Evolutionary conservation across 345 rosid genomes (phyloP).

Genomic region (Combretum micranthum): DNA sequence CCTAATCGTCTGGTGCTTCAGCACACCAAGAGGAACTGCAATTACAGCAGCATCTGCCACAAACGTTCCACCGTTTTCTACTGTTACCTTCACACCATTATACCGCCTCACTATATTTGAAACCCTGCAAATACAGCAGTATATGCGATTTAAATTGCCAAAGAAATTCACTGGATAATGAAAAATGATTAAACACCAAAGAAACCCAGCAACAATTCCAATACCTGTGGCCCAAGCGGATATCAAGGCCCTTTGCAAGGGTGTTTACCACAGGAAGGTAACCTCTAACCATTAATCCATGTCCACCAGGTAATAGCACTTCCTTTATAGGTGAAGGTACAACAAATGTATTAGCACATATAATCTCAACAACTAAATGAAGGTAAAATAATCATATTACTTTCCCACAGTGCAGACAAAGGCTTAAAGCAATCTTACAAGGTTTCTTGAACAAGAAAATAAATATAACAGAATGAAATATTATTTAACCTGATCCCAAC

Average conservation of each 20-base stretch:
- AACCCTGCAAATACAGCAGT: conserved; percentile 38
- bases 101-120: conserved; percentile 54
- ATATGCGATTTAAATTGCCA: not conserved
- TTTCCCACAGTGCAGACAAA: not conserved
- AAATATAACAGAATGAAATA: not conserved
- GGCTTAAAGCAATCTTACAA: not conserved
- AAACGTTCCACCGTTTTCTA: conserved; percentile 62
- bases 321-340: conserved; percentile 40
- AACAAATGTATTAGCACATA: not conserved
- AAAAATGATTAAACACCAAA: not conserved
- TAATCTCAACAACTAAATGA: not conserved
- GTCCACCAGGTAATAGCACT: conserved; percentile 90
- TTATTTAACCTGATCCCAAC: conserved; percentile 76
- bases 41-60: conserved; percentile 77
- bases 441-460: not conserved
- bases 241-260: conserved; percentile 87
- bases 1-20: conserved; percentile 52
- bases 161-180: not conserved
- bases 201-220: not conserved
- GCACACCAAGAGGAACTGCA: conserved; percentile 82
- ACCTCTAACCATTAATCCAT: conserved; percentile 97
- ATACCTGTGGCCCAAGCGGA: conserved; percentile 79
- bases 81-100: conserved; percentile 76
- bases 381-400: not conserved
- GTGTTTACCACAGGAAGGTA: conserved; percentile 92